Percentiles rank a stretch among this genome's conserved stretches.
These are phyloP conservation scores for Sicyos baderoa DNA, from an alignment of 306 rosid genomes.

Conservation along the genomic window DNA sequence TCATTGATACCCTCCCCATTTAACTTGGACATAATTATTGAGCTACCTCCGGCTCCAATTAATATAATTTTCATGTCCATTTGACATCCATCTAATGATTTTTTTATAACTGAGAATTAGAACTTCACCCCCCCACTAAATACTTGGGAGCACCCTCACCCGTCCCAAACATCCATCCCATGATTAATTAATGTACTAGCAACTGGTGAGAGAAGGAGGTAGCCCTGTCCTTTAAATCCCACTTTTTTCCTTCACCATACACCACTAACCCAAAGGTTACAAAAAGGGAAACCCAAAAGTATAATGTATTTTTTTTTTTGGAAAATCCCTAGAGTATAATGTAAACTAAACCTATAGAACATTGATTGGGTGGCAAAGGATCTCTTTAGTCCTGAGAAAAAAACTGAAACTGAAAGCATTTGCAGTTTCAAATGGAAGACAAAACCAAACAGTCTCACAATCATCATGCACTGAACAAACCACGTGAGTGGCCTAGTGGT, in stretches of 20 bases:
- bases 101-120: too few relatives aligned
- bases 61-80: neutral
- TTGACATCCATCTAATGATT: neutral
- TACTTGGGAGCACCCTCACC: too few relatives aligned
- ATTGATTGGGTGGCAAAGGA: neutral
- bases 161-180: neutral
- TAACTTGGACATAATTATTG: neutral
- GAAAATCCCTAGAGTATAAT: neutral
- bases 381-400: neutral
- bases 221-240: neutral
- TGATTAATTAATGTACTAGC: neutral
- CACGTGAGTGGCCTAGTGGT: too few relatives aligned
- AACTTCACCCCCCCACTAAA: too few relatives aligned
- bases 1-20: neutral
- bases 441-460: constrained; percentile 26
- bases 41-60: neutral
- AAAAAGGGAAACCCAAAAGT: neutral
- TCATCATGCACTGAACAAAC: constrained; percentile 28
- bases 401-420: neutral
- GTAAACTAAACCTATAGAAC: neutral
- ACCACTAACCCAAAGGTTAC: neutral
- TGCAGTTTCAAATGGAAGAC: neutral
- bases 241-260: constrained; percentile 1
- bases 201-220: neutral
- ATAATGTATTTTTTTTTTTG: too few relatives aligned